Percentiles rank a stretch among this genome's conserved stretches.
Evolutionary conservation across 2,329 filamentous ascomycete species (phyloP).

Genomic region (Trichoderma arundinaceum): DNA sequence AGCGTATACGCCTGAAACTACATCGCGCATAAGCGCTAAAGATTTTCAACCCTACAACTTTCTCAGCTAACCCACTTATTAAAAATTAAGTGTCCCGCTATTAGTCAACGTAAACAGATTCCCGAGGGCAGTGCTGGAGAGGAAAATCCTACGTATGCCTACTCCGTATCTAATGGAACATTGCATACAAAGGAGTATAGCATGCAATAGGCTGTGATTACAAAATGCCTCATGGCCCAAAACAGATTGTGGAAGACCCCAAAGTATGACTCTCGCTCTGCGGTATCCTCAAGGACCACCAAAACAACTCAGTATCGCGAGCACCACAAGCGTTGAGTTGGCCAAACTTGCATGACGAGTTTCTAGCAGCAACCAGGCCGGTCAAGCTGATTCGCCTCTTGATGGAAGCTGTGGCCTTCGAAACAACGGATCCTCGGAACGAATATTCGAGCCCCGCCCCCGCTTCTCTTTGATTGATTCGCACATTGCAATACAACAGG

Average conservation of each 20-base stretch:
- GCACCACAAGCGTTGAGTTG: no score
- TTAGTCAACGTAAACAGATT: neutral
- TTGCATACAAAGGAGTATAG: neutral
- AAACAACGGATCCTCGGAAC: neutral
- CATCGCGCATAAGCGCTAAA: neutral
- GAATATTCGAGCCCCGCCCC: neutral
- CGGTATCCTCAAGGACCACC: no score
- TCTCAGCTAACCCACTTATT: constrained; percentile 1
- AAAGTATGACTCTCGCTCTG: neutral
- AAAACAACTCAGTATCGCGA: no score
- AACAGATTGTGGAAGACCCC: neutral
- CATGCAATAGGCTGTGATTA: neutral
- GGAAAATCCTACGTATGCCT: neutral
- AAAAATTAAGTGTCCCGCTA: neutral
- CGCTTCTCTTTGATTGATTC: neutral
- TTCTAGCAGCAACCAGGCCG: neutral
- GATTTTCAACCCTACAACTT: neutral
- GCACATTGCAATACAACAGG: neutral
- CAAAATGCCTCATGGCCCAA: neutral
- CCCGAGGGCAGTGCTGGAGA: neutral
- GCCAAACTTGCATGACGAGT: no score
- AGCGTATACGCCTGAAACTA: neutral
- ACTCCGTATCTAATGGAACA: neutral
- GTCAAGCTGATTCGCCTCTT: neutral
- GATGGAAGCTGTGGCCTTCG: neutral